A percentile compares a stretch with the other conserved stretches of the same genome.
Evolutionary conservation across 345 rosid species (phyloP).

Genomic region (Boechera divaricarpa): DNA sequence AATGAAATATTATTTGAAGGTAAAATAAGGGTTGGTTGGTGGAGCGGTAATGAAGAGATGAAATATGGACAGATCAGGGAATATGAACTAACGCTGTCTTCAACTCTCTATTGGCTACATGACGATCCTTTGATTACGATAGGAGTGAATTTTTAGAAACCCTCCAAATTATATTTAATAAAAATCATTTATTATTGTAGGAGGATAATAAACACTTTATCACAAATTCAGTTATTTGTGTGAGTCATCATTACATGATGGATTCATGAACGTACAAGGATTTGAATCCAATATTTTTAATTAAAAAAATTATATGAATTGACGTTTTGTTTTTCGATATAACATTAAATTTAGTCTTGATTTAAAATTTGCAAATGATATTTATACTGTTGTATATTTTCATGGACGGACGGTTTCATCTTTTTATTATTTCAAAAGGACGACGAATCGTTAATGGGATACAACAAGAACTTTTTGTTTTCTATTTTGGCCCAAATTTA

Average conservation of each 20-base stretch:
- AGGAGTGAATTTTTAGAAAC: conserved; percentile 38
- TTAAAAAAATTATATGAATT: not conserved
- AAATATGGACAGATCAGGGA: conserved; percentile 35
- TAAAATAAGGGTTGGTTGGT: conserved; percentile 44
- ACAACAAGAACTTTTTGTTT: not conserved
- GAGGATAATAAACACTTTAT: conserved; percentile 17
- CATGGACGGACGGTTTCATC: not conserved
- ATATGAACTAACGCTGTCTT: conserved; percentile 42
- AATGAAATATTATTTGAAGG: conserved; percentile 38
- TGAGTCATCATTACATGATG: conserved; percentile 25
- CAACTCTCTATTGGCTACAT: conserved; percentile 41
- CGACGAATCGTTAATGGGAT: not conserved
- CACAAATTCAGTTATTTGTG: not conserved
- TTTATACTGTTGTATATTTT: not conserved
- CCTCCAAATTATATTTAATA: conserved; percentile 35
- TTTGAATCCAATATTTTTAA: not conserved
- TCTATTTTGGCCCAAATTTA: not conserved
- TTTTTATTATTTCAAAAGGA: not conserved
- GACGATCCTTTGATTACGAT: conserved; percentile 35
- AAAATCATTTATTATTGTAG: conserved; percentile 15
- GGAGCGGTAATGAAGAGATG: conserved; percentile 27
- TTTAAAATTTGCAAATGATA: not conserved
- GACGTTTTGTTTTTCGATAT: too few relatives aligned
- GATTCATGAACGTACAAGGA: not conserved
- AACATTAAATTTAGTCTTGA: not conserved